Conservation (phyloP, 352 stramenopile species). For the Phytophthora crassamura region DNA sequence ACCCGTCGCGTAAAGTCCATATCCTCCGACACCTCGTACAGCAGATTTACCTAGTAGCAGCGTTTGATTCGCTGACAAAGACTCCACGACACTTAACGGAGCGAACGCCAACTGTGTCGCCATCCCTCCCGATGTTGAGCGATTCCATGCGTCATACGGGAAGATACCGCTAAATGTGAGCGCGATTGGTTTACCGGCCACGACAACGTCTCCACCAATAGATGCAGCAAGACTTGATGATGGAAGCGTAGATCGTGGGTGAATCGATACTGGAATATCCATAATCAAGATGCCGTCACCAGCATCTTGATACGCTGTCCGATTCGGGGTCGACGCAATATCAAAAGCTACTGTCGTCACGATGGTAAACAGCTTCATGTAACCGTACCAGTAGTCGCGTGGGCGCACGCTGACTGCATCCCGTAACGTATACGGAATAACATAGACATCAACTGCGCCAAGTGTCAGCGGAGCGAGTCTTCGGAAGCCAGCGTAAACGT, state of each 20-base stretch:
- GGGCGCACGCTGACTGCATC: conserved; percentile 39
- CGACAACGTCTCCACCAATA: conserved; percentile 5
- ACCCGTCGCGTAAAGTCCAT: conserved; percentile 21
- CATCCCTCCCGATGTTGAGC: conserved; percentile 22
- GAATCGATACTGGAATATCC: conserved; percentile 45
- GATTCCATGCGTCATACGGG: conserved; percentile 16
- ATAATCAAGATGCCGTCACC: conserved; percentile 48
- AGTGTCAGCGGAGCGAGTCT: conserved; percentile 26
- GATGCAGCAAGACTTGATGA: conserved; percentile 23
- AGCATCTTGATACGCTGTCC: conserved; percentile 36
- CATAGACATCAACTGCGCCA: conserved; percentile 38
- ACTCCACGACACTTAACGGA: conserved; percentile 11
- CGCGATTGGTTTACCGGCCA: conserved; percentile 33
- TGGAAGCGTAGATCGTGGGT: conserved; percentile 26
- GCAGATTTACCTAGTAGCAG: neutral
- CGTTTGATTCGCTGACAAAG: conserved; percentile 7
- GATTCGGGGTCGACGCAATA: conserved; percentile 30
- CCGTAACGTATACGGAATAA: conserved; percentile 42
- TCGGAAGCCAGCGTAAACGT: conserved; percentile 48
- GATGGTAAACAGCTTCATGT: conserved; percentile 49
- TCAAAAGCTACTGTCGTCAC: conserved; percentile 52
- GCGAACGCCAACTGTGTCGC: conserved; percentile 24
- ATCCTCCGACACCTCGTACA: conserved; percentile 17
- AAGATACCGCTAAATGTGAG: conserved; percentile 22
- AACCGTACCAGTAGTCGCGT: conserved; percentile 38